Percentiles rank a stretch among this genome's conserved stretches.
phyloP scores from a whole-genome alignment of 352 stramenopile genomes.

The Globisporangium splendens region DNA sequence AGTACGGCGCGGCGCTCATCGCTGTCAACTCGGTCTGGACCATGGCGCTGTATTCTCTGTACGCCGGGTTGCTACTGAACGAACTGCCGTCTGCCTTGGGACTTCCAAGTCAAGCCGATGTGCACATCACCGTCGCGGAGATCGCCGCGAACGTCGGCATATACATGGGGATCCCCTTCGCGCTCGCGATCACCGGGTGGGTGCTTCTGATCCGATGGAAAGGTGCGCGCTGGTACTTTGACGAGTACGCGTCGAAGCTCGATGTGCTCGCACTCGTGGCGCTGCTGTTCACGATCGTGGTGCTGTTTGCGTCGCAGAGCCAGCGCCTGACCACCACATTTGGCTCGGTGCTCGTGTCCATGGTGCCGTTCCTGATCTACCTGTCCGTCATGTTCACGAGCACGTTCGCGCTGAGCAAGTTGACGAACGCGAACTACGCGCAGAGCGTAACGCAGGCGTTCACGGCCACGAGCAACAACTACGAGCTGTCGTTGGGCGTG shows the following conservation, averaged over 20 bases:
- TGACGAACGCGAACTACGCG: conserved; percentile 34
- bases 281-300: conserved; percentile 65
- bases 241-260: conserved; percentile 36
- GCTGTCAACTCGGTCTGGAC: conserved; percentile 66
- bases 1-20: conserved; percentile 68
- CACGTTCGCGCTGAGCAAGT: conserved; percentile 37
- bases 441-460: conserved; percentile 56
- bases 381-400: conserved; percentile 55
- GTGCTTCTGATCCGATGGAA: conserved; percentile 30
- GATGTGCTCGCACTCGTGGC: conserved; percentile 46
- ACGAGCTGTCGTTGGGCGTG: conserved; percentile 69
- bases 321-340: conserved; percentile 48
- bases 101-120: conserved; percentile 19
- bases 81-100: conserved; percentile 38
- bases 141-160: conserved; percentile 57
- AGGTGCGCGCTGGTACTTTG: conserved; percentile 44
- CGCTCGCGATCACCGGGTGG: conserved; percentile 36
- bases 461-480: conserved; percentile 87
- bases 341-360: conserved; percentile 52
- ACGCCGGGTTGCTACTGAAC: conserved; percentile 46
- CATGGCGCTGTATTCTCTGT: conserved; percentile 62
- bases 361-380: conserved; percentile 60
- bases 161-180: conserved; percentile 71
- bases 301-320: conserved; percentile 74
- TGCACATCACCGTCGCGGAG: conserved; percentile 40